Evolutionary conservation across 208 protist species (phyloP).

Genomic region (Crithidia brevicula): DNA sequence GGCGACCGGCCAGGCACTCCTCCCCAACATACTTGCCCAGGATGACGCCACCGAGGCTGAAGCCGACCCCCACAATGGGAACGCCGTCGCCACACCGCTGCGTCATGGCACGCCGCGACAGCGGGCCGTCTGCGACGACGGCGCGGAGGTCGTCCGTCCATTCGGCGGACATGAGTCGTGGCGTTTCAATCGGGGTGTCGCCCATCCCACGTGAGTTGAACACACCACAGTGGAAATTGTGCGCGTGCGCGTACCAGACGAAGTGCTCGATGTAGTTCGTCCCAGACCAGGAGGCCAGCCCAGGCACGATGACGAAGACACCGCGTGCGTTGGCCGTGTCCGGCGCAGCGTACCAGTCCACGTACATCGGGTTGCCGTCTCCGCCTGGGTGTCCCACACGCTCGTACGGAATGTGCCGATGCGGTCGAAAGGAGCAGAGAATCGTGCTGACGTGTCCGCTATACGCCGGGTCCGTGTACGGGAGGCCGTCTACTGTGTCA

Average conservation of each 20-base stretch:
- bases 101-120: slow-evolving; percentile 29
- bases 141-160: slow-evolving; percentile 71
- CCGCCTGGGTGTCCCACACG: slow-evolving; percentile 44
- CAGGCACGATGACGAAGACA: slow-evolving; percentile 70
- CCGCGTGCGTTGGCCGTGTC: slow-evolving; percentile 29
- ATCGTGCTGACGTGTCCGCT: slow-evolving; percentile 68
- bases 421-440: slow-evolving; percentile 64
- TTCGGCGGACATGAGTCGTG: slow-evolving; percentile 63
- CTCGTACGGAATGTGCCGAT: slow-evolving; percentile 42
- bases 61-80: slow-evolving; percentile 56
- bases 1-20: slow-evolving; percentile 35
- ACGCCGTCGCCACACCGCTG: slow-evolving; percentile 30
- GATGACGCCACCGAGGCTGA: slow-evolving; percentile 80
- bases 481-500: slow-evolving; percentile 19
- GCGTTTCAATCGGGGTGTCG: slow-evolving; percentile 65
- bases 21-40: slow-evolving; percentile 67
- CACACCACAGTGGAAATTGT: slow-evolving; percentile 67
- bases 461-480: slow-evolving; percentile 55
- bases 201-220: slow-evolving; percentile 77
- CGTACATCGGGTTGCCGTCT: slow-evolving; percentile 71
- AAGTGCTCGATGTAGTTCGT: slow-evolving; percentile 82
- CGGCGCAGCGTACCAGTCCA: slow-evolving; percentile 62
- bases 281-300: slow-evolving; percentile 70
- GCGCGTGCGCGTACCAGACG: slow-evolving; percentile 42
- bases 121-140: slow-evolving; percentile 34